phyloP scores from a whole-genome alignment of 371 early-diverging fungal species.

The Parasitella parasitica region DNA sequence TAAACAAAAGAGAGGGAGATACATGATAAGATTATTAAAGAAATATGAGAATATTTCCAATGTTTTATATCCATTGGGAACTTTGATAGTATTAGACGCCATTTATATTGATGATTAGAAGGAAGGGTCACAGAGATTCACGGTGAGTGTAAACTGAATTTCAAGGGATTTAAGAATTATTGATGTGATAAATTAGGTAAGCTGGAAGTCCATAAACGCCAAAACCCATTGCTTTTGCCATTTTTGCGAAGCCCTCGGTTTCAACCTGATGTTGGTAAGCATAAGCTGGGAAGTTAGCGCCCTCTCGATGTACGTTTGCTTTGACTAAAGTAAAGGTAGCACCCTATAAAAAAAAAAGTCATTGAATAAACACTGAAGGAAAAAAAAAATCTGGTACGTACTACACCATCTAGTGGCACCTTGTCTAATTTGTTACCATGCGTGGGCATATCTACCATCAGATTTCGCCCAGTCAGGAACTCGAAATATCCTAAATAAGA shows the following conservation, averaged over 20 bases:
- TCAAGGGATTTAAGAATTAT: conserved; percentile 12
- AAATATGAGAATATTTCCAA: neutral
- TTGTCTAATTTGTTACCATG: conserved; percentile 30
- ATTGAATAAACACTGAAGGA: too few relatives aligned
- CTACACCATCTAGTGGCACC: conserved; percentile 33
- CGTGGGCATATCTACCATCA: conserved; percentile 54
- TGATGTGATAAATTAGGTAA: conserved; percentile 46
- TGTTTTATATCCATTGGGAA: neutral
- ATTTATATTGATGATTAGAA: neutral
- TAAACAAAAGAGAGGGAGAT: too few relatives aligned
- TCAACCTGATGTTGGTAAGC: conserved; percentile 70
- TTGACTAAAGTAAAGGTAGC: conserved; percentile 58
- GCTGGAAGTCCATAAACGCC: conserved; percentile 51
- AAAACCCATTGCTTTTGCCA: conserved; percentile 63
- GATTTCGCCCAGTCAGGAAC: conserved; percentile 37
- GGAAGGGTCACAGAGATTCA: neutral
- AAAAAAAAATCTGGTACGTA: neutral
- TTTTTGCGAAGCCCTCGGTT: conserved; percentile 78
- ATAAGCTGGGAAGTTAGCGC: conserved; percentile 65
- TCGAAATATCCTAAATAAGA: conserved; percentile 30
- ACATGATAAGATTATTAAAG: neutral
- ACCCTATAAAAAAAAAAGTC: conserved; percentile 9
- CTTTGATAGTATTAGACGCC: neutral
- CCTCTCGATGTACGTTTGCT: conserved; percentile 67
- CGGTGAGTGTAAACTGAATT: too few relatives aligned